Conservation (phyloP, 371 early-diverging fungal genomes). For the Circinella minor region DNA sequence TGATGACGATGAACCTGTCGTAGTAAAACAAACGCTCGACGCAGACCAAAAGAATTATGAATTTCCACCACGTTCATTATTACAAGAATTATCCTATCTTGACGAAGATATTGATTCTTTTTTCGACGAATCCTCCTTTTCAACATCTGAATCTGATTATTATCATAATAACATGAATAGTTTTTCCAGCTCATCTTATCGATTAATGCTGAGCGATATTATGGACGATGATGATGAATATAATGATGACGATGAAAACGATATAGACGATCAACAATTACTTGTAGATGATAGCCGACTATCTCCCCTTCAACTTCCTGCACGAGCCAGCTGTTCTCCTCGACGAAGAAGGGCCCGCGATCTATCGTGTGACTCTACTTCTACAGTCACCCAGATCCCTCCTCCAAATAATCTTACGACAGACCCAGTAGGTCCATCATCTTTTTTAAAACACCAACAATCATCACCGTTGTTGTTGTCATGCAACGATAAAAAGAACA, state of each 20-base stretch:
- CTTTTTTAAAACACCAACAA: neutral
- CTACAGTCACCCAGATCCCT: slow-evolving; percentile 27
- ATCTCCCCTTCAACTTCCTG: slow-evolving; percentile 47
- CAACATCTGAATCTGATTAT: slow-evolving; percentile 36
- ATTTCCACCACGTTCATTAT: slow-evolving; percentile 43
- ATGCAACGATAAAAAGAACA: neutral
- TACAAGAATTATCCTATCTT: slow-evolving; percentile 30
- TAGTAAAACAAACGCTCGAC: slow-evolving; percentile 41
- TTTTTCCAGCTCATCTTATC: slow-evolving; percentile 17
- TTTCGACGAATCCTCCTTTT: slow-evolving; percentile 50
- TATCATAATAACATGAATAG: slow-evolving; percentile 6
- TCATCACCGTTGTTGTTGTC: too few relatives aligned
- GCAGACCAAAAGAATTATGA: slow-evolving; percentile 48
- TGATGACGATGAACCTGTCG: slow-evolving; percentile 23
- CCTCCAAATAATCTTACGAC: neutral
- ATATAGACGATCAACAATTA: neutral
- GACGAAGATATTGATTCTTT: slow-evolving; percentile 26
- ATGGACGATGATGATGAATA: too few relatives aligned
- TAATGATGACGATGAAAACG: slow-evolving; percentile 4
- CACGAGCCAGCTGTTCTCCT: slow-evolving; percentile 18
- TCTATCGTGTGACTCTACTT: slow-evolving; percentile 42
- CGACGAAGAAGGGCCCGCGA: slow-evolving; percentile 28
- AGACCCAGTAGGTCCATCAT: slow-evolving; percentile 1
- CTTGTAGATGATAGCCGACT: slow-evolving; percentile 38
- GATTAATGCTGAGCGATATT: neutral